Conservation (phyloP, 2,329 filamentous ascomycete genomes). For the Volutella citrinella region DNA sequence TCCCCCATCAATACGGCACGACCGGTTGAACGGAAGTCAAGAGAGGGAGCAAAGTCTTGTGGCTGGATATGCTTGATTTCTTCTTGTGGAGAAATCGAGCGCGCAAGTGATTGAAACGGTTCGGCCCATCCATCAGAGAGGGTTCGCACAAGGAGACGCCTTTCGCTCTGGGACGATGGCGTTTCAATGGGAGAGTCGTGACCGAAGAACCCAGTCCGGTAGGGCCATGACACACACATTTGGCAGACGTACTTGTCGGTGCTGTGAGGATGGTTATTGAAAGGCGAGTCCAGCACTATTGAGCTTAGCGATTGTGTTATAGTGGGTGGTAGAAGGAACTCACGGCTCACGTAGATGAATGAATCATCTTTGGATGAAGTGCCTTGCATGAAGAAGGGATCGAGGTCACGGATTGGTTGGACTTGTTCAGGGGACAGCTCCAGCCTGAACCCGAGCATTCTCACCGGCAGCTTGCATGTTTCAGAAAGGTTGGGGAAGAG, state of each 20-base stretch:
- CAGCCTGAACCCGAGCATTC: slow-evolving; percentile 45
- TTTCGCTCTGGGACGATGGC: slow-evolving; percentile 37
- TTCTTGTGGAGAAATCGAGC: slow-evolving; percentile 37
- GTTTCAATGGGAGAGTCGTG: slow-evolving; percentile 32
- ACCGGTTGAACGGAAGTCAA: slow-evolving; percentile 34
- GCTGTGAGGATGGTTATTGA: slow-evolving; percentile 34
- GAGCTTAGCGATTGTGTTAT: neutral
- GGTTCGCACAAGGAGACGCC: slow-evolving; percentile 39
- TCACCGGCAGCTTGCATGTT: slow-evolving; percentile 43
- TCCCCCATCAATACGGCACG: slow-evolving; percentile 50
- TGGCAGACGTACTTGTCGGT: slow-evolving; percentile 42
- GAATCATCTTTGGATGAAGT: slow-evolving; percentile 47
- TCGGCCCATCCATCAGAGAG: slow-evolving; percentile 47
- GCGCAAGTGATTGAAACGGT: slow-evolving; percentile 43
- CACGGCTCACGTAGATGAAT: slow-evolving; percentile 52
- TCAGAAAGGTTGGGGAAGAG: slow-evolving; percentile 32
- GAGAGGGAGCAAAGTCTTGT: slow-evolving; percentile 45
- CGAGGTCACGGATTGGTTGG: slow-evolving; percentile 41
- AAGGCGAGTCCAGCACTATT: slow-evolving; percentile 47
- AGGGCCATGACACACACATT: slow-evolving; percentile 51
- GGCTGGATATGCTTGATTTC: slow-evolving; percentile 44
- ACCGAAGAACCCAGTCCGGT: slow-evolving; percentile 32
- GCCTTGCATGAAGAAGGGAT: slow-evolving; percentile 55
- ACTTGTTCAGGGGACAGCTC: slow-evolving; percentile 39
- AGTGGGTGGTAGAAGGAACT: slow-evolving; percentile 9